Evolutionary conservation across 2,329 filamentous ascomycete species (phyloP), one percentile per base, ranked within the genome.

Genomic region (Septoria petroselini): DNA sequence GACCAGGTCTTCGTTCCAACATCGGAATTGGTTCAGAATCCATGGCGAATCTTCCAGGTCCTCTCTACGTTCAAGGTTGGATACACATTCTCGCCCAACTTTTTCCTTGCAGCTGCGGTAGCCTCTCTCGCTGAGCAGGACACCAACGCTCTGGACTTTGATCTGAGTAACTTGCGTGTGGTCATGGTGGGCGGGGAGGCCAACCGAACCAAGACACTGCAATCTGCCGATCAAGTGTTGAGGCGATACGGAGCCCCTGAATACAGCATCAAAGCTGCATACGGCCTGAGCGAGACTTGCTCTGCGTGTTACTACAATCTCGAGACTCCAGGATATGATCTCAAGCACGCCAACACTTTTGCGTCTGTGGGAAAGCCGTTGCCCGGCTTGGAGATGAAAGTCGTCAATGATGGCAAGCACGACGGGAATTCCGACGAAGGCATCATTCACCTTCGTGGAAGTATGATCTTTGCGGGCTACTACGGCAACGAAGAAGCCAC

Each of bases 171-270:
- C 34, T 33, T 53, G 3, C 38, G 30, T 7, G 50, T 53, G 7
- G 52, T 76, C 1, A 62, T 67, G 14, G 74, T 72, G 17, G 76
- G 75, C 1, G 76, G 74, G 2, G 76, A 79, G 57, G 65, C 73
- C 0, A 78, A 75, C 58, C 34, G 45, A 29, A 53, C 49, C 14
- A 48, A 46, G 41, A 58, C 59, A 7, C 25, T 59, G n/a, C 43
- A 48, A 12, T 42, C 46, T 15, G 33, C 44, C 8, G 53, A 58
- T 45, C 23, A 39, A 18, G 41, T 58, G 3, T 21, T 58, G 9
- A 46, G 44, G 17, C 23, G 35, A 21, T 52, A 43, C 30, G 55
- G 56, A 15, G 55, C 58, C 11, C 53, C 53, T n/a, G 33, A 31
- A 7, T 38, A 55, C 17, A 35, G 21, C 12, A 57, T 61, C 31